Evolutionary conservation across 495 filamentous ascomycete genomes (phyloP), one percentile per base, ranked within the genome.

Genomic region (Penicillium dipodomyicola): DNA sequence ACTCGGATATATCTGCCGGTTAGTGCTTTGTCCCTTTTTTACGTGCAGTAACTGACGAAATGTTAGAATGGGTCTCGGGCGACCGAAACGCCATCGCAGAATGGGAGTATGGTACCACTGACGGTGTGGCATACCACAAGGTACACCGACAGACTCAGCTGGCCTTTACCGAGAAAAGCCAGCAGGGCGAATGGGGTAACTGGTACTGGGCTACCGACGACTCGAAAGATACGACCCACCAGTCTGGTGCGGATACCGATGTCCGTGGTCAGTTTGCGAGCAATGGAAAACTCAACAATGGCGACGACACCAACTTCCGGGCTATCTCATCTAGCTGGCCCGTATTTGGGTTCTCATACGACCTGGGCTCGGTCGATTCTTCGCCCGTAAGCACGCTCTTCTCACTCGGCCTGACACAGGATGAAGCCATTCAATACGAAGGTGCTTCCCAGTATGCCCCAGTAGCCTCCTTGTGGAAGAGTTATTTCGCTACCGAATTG

Each of bases 1-100:
- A 86, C 60, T 66, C 82, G 3, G 82, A 86, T 60, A 82, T 85
- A 51, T 83, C 82, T 39, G 83, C 81, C 7, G 82, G 82, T 83
- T 64, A 58, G 77, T 67, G 10, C 5, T 11, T 0, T 41, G 9
- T 5, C 14, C 17, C 27, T 32, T 23, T 20, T 15, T 32, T 29
- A 43, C 25, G 11, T 25, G 3, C 15, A n/a, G 15, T n/a, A n/a
- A 17, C 20, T 42, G 22, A 67, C 66, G 46, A 70, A 48, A 50
- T 54, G 8, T 19, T 23, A 84, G 83, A 86, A 74, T 86, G 81
- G 81, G 72, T 75, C 15, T 81, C 81, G 20, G 82, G 81, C 23
- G 79, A 86, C 60, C 70, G 74, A 5, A 67, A 56, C 58, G 58
- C 73, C 15, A 65, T 76, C 56, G 82, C 75, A 27, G 62, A 83